These are phyloP conservation scores for Solanum commersonii DNA, from an alignment of 257 asterid species.

Conservation along the genomic window DNA sequence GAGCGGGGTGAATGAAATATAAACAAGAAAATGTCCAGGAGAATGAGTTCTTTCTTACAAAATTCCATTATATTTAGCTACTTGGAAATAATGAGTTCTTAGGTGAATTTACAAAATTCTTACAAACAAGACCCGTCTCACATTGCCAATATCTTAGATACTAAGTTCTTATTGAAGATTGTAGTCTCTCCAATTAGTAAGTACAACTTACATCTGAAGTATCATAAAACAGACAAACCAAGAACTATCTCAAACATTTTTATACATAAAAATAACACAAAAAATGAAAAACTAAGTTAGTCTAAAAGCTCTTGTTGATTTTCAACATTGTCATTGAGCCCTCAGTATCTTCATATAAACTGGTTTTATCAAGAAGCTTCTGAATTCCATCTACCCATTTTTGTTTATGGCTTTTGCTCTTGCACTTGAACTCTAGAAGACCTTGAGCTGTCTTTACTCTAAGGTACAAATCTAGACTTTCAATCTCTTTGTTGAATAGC, in stretches of 20 bases:
- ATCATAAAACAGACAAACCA: not conserved
- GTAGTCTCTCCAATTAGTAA: not conserved
- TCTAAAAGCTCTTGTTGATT: slow-evolving; percentile 29
- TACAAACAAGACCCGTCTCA: not conserved
- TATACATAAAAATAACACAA: not conserved
- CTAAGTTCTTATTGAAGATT: not conserved
- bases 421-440: slow-evolving; percentile 76
- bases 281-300: not conserved
- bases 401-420: slow-evolving; percentile 52
- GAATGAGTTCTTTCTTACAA: not conserved
- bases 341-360: slow-evolving; percentile 40
- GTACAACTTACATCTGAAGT: not conserved
- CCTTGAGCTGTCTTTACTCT: slow-evolving; percentile 72
- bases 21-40: not conserved
- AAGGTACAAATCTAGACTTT: slow-evolving; percentile 48
- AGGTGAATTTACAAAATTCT: not conserved
- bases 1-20: not conserved
- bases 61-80: not conserved
- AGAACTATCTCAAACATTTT: not conserved
- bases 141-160: not conserved
- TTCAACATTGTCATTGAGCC: slow-evolving; percentile 33
- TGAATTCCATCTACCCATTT: slow-evolving; percentile 67
- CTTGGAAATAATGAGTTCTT: not conserved
- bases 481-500: slow-evolving; percentile 62
- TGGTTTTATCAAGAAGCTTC: slow-evolving; percentile 31